Evolutionary conservation across 2,329 filamentous ascomycete genomes (phyloP), one percentile per base, ranked within the genome.

Genomic region (Lachnellula hyalina): DNA sequence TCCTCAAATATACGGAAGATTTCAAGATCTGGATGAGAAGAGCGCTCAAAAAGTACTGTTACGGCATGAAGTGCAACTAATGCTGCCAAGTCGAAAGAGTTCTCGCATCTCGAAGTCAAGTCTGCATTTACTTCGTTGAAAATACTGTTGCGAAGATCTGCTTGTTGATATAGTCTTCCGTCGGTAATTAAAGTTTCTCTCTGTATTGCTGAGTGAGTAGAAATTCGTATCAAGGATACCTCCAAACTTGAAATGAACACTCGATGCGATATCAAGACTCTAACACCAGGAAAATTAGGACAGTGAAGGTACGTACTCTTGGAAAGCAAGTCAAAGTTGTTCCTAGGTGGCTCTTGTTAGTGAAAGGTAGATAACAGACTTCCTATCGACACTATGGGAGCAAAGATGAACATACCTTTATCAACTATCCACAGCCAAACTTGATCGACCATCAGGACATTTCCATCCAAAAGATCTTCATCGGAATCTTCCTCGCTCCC

Each of bases 121-220:
- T 57, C 58, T 11, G 51, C 56, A 32, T 60, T 58, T 41, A 57
- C 52, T 51, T 60, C 58, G 25, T 55, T 53, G 15, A 61, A 59
- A 46, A 51, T 47, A 14, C 49, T 57, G 17, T 59, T 54, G n/a
- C 57, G 48, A 3, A 59, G 32, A 36, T 54, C 57, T 14, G 49
- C 57, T 53, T 54, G 55, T 17, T 58, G 56, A 32, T 47, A 58
- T 8, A 49, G 44, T 34, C 54, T 49, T 38, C 47, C 51, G 15
- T 54, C 56, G 15, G 45, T 47, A 12, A 28, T 9, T 1, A 41
- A 23, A 3, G 47, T 12, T 21, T 55, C 53, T 46, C 42, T 51
- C 48, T 51, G 21, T 17, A 17, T 32, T 32, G 23, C 19, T 40
- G 15, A 8, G 38, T 41, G 15, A 41, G 17, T 41, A 41, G 17